phyloP scores from a whole-genome alignment of 805 yeast species.

The Starmerella tilneyi region DNA sequence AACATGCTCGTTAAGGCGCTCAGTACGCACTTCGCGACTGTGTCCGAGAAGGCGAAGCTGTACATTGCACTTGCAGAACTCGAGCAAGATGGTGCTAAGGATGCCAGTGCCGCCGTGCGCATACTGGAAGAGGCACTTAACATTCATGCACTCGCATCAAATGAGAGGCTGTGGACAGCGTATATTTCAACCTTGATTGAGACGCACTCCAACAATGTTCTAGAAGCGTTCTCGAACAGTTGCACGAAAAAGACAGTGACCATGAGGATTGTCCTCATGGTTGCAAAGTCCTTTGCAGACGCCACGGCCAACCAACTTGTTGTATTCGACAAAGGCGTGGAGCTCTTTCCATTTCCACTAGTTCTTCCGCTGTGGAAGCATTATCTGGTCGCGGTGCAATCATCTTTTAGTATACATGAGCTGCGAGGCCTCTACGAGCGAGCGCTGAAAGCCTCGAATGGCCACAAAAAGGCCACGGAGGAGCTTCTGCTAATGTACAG shows the following conservation, averaged over 20 bases:
- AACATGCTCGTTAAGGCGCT: conserved; percentile 2
- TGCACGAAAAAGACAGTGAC: conserved; percentile 11
- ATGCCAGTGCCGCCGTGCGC: background rate
- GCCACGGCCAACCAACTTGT: conserved; percentile 11
- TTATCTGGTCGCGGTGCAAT: conserved; percentile 2
- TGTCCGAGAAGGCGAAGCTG: background rate
- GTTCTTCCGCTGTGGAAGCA: conserved; percentile 16
- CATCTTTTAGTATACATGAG: background rate
- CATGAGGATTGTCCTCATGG: conserved; percentile 13
- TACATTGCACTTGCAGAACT: conserved; percentile 10
- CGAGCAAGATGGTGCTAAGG: background rate
- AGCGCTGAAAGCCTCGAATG: conserved; percentile 2
- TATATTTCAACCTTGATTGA: conserved; percentile 11
- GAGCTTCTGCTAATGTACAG: conserved; percentile 13
- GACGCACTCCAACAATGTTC: background rate
- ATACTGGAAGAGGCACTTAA: conserved; percentile 3
- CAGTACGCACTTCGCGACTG: background rate
- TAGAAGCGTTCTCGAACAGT: conserved; percentile 14
- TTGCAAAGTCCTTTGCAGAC: conserved; percentile 7
- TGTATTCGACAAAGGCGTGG: conserved; percentile 15
- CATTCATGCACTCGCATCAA: background rate
- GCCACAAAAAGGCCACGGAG: conserved; percentile 6
- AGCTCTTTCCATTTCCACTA: conserved; percentile 13
- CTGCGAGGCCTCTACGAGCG: conserved; percentile 9
- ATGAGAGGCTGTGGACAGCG: conserved; percentile 11